Percentiles rank a stretch among this genome's conserved stretches.
These are phyloP conservation scores for Acacia acuminata DNA, from an alignment of 306 rosid species.

Conservation along the genomic window DNA sequence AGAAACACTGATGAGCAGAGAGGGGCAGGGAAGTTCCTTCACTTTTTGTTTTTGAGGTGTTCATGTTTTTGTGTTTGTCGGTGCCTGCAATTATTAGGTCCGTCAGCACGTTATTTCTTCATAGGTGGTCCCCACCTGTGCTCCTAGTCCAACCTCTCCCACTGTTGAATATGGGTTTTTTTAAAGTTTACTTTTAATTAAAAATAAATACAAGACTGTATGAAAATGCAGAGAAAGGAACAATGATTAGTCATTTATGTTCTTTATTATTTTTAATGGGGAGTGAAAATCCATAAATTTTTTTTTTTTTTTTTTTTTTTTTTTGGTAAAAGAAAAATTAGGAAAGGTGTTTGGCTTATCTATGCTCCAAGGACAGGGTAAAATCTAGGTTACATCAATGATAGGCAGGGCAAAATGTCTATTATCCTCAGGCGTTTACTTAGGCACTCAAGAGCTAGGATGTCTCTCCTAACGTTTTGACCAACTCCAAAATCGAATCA, in stretches of 20 bases:
- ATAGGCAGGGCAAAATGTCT: no score
- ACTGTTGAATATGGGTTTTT: neutral
- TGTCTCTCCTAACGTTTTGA: no score
- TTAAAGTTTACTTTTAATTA: neutral
- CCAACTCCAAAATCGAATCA: no score
- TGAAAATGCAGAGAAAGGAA: neutral
- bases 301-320: no score
- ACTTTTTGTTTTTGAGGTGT: neutral
- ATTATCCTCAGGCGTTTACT: no score
- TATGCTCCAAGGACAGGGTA: no score
- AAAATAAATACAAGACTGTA: neutral
- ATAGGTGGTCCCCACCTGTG: conserved; percentile 33
- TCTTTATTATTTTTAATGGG: no score
- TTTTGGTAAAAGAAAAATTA: no score
- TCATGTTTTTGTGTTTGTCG: conserved; percentile 36
- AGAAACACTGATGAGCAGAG: neutral
- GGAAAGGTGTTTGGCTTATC: no score
- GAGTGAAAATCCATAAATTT: no score
- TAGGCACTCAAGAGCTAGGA: no score
- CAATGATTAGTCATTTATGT: neutral
- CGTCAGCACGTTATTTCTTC: conserved; percentile 39
- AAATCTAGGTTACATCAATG: no score
- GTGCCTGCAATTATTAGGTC: conserved; percentile 48
- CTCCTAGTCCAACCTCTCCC: neutral
- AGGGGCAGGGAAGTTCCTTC: neutral